These are phyloP conservation scores for Adansonia gregorii DNA, from an alignment of 441 rosid species.

Conservation along the genomic window DNA sequence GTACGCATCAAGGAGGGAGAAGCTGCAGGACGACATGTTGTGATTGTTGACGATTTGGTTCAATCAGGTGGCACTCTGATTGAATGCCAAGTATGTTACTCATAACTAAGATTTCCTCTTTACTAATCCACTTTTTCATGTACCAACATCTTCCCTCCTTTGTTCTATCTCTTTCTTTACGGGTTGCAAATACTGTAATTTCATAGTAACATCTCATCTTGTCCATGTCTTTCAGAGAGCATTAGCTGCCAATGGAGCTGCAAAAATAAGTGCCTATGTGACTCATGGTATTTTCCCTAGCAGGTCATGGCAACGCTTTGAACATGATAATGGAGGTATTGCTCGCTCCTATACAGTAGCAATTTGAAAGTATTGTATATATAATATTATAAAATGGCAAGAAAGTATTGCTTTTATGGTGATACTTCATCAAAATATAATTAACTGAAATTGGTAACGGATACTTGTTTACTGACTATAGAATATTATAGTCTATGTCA, in stretches of 20 bases:
- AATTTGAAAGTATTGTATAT: not conserved
- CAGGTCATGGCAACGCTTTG: slow-evolving; percentile 82
- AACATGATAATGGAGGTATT: slow-evolving; percentile 79
- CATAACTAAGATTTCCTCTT: not conserved
- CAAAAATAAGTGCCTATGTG: slow-evolving; percentile 89
- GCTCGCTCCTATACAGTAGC: slow-evolving; percentile 20
- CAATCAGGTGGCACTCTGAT: slow-evolving; percentile 95
- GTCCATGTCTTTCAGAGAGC: slow-evolving; percentile 58
- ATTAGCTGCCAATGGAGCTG: slow-evolving; percentile 86
- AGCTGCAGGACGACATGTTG: slow-evolving; percentile 82
- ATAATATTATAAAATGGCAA: not conserved
- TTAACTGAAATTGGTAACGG: not conserved
- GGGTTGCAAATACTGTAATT: not conserved
- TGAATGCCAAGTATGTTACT: slow-evolving; percentile 82
- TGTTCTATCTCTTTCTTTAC: not conserved
- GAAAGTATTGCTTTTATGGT: not conserved
- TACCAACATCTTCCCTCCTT: not conserved
- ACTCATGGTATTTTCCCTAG: slow-evolving; percentile 96
- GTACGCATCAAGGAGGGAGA: slow-evolving; percentile 95
- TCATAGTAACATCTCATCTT: not conserved
- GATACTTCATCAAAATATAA: not conserved
- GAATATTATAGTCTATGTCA: not conserved
- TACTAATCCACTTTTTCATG: not conserved
- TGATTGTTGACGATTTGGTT: slow-evolving; percentile 94
- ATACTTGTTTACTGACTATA: not conserved